Base-by-base conservation (phyloP, 345 rosid species). In the Sisymbrium altissimum region DNA sequence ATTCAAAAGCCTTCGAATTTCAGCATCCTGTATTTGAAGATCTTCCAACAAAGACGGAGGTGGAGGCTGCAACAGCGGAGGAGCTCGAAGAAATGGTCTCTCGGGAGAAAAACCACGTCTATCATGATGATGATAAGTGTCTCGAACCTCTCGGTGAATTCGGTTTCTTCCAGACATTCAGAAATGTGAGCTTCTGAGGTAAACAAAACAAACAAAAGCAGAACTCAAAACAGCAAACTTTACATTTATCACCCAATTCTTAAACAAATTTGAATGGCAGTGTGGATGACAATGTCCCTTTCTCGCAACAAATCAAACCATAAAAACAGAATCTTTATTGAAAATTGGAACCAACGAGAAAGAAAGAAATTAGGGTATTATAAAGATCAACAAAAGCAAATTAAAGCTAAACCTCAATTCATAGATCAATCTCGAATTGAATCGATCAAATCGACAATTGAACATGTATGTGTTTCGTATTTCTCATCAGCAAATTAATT, bases 151-250 rank as follows among this genome's bases (percentile, higher is more conserved):
- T 17, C 91, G 89, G 66, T 81, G 83, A 35, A 86, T 71, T 4
- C 96, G 91, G 65, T 86, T 83, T 82, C 98, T 90, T 73, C 94
- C 97, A 14, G 97, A 81, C 99, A 95, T 95, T 74, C 66, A 56
- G 38, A 23, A n/a, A 44, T 66, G 41, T 38, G 68, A 57, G 52
- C 71, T 83, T 73, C 23, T 32, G 30, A 50, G 58, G 4, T 3
- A 17, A 50, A 10, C 5, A 19, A 6, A 8, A 32, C 35, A 14
- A 12, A 64, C 4, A 35, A 35, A 15, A 9, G 11, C 43, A 18
- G 5, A 70, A 12, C 30, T 40, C 59, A 68, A 17, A 19, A 4
- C 12, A 58, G 41, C 10, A 27, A 40, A 50, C n/a, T 61, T 50
- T 19, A 70, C 4, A 49, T 1, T 45, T n/a, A n/a, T n/a, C n/a